Base-by-base conservation (phyloP, 1,284 basidiomycete species). In the Sanghuangporus weigelae region DNA sequence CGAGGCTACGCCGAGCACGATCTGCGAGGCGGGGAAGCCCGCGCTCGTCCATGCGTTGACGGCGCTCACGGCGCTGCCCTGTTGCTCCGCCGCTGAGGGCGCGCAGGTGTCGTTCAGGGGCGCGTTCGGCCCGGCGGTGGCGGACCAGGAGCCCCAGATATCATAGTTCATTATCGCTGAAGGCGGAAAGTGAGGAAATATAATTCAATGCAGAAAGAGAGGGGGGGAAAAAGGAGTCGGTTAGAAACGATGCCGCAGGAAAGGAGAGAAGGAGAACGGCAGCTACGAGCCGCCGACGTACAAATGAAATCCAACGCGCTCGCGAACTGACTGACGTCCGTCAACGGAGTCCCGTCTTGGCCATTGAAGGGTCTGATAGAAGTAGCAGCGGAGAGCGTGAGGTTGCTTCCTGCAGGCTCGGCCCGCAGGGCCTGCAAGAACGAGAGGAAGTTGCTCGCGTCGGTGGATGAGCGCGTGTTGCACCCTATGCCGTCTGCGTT, bases 91-190 rank as follows among this genome's bases (percentile, higher is more conserved):
- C 0, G 81, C 70, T 57, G 86, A 77, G 2, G 63, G 31, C 2
- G 85, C 83, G 73, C 94, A 96, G 0, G 82, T 81, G 73, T 96
- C 87, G 63, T 86, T 79, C 38, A 96, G 79, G 14, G 94, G 93
- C 2, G 93, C 87, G 74, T 94, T 93, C 16, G 94, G 84, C 3
- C 93, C 92, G 14, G 81, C 81, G 11, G 69, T 67, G 8, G 58
- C 38, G 35, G 76, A 81, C 78, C 78, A 75, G 71, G 81, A 76
- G 68, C 88, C 82, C 80, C 82, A 91, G 62, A 93, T 78, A 71
- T 95, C 93, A 76, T 95, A 95, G 77, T 92, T 92, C 93, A 96
- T 96, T 71, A 95, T 81, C 54, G 86, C 78, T 64, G 21, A 5
- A 46, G 16, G 7, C 16, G 16, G 31, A 8, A 35, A 23, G 8